Evolutionary conservation across 768 basidiomycete genomes (phyloP), one percentile per base, ranked within the genome.

Genomic region (Lactifluus piperatus): DNA sequence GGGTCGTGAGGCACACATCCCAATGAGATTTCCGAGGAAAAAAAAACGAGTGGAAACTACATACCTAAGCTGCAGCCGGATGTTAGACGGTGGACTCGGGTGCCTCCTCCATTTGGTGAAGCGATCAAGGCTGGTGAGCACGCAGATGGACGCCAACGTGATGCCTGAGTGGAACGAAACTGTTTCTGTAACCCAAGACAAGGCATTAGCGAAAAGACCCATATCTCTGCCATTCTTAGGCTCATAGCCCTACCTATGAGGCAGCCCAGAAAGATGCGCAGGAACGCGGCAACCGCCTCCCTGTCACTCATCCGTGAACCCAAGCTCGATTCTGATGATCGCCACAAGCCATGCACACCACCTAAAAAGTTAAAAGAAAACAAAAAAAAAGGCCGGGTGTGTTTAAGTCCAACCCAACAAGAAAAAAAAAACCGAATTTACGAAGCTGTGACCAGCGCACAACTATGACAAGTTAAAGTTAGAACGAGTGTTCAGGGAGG

Each of bases 401-500:
- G n/a, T n/a, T n/a, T n/a, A n/a, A n/a, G n/a, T n/a, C 57, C 22
- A 10, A 20, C 60, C 30, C 20, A 24, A 24, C 20, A 11, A 8
- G 14, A 20, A n/a, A 20, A 1, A 4, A 6, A 37, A 47, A 1
- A 16, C 14, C 47, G 22, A 36, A 65, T 77, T 4, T 65, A 86
- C 85, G 79, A 1, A 88, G 73, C 63, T 88, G 80, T 34, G 83
- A 82, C 86, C 87, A 91, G 64, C 89, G 75, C 54, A 91, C 89
- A 69, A 89, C 89, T 91, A 32, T n/a, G n/a, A n/a, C n/a, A n/a
- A n/a, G n/a, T n/a, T n/a, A n/a, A n/a, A n/a, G n/a, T n/a, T n/a
- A n/a, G n/a, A n/a, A n/a, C n/a, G n/a, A n/a, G n/a, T n/a, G n/a
- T n/a, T n/a, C n/a, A n/a, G 60, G 8, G 32, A 14, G 27, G 44